A percentile compares a stretch with the other conserved stretches of the same genome.
These are phyloP conservation scores for Suillus hirtellus DNA, from an alignment of 768 basidiomycete genomes.

Conservation along the genomic window DNA sequence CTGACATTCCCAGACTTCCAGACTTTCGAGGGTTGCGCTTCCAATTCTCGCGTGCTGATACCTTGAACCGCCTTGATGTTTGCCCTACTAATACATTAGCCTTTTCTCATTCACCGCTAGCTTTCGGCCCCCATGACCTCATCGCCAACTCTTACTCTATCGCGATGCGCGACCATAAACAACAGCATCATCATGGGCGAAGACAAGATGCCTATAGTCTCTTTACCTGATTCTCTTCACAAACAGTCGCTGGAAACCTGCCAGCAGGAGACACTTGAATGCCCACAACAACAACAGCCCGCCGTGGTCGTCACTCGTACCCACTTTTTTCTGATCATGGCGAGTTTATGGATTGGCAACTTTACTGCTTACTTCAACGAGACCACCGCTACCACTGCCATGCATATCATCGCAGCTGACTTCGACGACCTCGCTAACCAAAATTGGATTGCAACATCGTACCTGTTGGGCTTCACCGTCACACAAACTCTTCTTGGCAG, in stretches of 20 bases:
- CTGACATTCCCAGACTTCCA: constrained; percentile 1
- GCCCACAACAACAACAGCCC: constrained; percentile 19
- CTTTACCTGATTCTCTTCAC: constrained; percentile 8
- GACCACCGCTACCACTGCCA: constrained; percentile 36
- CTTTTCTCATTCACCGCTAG: constrained; percentile 6
- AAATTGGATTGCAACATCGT: constrained; percentile 37
- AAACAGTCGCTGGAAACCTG: constrained; percentile 9
- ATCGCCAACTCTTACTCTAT: constrained; percentile 30
- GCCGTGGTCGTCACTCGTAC: constrained; percentile 29
- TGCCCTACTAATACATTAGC: constrained; percentile 7
- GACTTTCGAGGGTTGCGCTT: constrained; percentile 9
- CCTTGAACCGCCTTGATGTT: constrained; percentile 19
- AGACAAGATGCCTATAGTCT: constrained; percentile 21
- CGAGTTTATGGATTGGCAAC: constrained; percentile 35
- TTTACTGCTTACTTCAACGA: constrained; percentile 38
- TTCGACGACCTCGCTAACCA: constrained; percentile 32
- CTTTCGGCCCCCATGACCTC: constrained; percentile 25
- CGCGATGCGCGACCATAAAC: constrained; percentile 32
- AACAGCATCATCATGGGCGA: constrained; percentile 29
- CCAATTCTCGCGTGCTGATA: constrained; percentile 19
- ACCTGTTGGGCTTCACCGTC: constrained; percentile 38
- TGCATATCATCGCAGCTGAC: constrained; percentile 35
- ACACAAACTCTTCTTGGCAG: constrained; percentile 36
- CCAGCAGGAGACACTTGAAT: background rate
- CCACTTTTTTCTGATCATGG: constrained; percentile 36